These are phyloP conservation scores for Rhododendron henanense DNA, from an alignment of 148 eudicot species.

Conservation along the genomic window DNA sequence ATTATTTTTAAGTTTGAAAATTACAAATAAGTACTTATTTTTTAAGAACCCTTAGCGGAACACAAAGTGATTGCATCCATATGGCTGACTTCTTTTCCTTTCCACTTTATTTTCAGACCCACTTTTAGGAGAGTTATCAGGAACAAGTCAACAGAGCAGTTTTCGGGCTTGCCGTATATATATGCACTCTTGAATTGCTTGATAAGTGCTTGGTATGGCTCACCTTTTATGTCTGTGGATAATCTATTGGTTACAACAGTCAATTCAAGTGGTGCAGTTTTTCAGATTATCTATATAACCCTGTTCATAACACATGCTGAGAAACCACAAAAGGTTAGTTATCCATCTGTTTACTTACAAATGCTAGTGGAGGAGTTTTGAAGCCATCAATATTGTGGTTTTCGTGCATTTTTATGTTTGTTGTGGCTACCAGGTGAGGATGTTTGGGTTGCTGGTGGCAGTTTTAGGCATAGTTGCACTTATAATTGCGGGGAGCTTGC, in stretches of 20 bases:
- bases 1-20: too few relatives aligned
- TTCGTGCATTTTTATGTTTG: background rate
- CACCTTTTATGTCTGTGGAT: constrained; percentile 42
- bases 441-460: constrained; percentile 49
- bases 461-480: constrained; percentile 47
- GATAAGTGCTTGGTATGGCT: constrained; percentile 59
- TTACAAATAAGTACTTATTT: too few relatives aligned
- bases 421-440: constrained; percentile 48
- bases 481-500: constrained; percentile 47
- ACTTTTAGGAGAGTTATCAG: constrained; percentile 57
- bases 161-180: constrained; percentile 60
- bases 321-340: constrained; percentile 50
- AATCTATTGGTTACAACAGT: constrained; percentile 51
- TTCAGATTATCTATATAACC: constrained; percentile 39
- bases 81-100: background rate
- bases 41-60: too few relatives aligned
- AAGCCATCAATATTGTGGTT: background rate
- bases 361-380: constrained; percentile 2
- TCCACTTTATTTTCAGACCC: constrained; percentile 33
- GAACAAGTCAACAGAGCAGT: constrained; percentile 51
- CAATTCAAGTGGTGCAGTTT: constrained; percentile 59
- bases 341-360: constrained; percentile 7
- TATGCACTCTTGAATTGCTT: constrained; percentile 66
- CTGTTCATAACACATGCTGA: constrained; percentile 61
- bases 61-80: background rate